phyloP scores from a whole-genome alignment of 345 rosid genomes.

The Physaria fendleri region DNA sequence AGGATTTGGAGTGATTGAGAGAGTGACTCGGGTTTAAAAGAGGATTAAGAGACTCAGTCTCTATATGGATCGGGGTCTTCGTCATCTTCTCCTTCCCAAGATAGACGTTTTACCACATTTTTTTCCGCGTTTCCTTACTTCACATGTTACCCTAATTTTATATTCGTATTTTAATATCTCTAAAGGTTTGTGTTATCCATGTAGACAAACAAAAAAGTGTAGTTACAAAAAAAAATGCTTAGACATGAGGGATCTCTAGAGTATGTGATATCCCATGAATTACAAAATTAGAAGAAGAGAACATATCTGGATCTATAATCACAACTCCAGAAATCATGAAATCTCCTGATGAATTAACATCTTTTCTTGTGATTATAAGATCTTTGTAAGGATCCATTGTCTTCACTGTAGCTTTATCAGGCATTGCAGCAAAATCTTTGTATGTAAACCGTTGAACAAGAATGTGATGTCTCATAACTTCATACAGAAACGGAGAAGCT shows the following conservation, averaged over 20 bases:
- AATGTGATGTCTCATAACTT: constrained; percentile 51
- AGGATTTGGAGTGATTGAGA: not conserved
- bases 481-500: constrained; percentile 45
- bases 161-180: no score
- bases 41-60: constrained; percentile 5
- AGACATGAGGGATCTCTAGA: constrained; percentile 26
- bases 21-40: constrained; percentile 22
- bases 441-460: constrained; percentile 37
- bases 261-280: constrained; percentile 56
- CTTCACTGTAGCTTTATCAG: constrained; percentile 33
- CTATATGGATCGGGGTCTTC: constrained; percentile 14
- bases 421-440: constrained; percentile 40
- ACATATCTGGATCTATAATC: constrained; percentile 49
- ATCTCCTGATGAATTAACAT: constrained; percentile 19
- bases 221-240: not conserved
- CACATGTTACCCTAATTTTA: no score
- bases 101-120: not conserved
- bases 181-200: not conserved
- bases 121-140: not conserved
- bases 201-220: not conserved
- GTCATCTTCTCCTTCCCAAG: not conserved
- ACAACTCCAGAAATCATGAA: constrained; percentile 44
- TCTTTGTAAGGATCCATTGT: constrained; percentile 43
- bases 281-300: constrained; percentile 39
- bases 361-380: constrained; percentile 33